Evolutionary conservation across 208 protist species (phyloP).

Genomic region (Novymonas esmeraldas): DNA sequence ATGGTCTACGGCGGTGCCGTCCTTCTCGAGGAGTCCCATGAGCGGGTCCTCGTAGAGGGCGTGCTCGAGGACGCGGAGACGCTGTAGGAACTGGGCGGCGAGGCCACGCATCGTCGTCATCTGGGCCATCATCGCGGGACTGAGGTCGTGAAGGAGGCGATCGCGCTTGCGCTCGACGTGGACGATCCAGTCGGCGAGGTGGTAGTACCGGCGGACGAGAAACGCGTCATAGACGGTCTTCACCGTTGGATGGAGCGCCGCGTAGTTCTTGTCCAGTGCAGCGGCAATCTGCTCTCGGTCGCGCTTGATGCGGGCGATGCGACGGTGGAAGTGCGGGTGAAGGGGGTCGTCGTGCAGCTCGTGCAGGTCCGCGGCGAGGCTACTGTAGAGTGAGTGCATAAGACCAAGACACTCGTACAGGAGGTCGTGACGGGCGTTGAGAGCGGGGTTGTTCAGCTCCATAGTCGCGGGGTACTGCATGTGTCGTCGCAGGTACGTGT

Average conservation of each 20-base stretch:
- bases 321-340: slow-evolving; percentile 76
- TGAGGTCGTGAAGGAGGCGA: slow-evolving; percentile 61
- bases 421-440: slow-evolving; percentile 58
- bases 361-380: slow-evolving; percentile 75
- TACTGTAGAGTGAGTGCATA: slow-evolving; percentile 80
- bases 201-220: slow-evolving; percentile 84
- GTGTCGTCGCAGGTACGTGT: slow-evolving; percentile 72
- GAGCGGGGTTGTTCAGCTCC: slow-evolving; percentile 65
- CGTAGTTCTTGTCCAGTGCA: slow-evolving; percentile 75
- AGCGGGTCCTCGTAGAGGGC: slow-evolving; percentile 63
- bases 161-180: slow-evolving; percentile 77
- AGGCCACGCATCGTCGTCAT: slow-evolving; percentile 46
- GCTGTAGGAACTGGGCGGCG: slow-evolving; percentile 52
- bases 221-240: slow-evolving; percentile 89
- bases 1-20: slow-evolving; percentile 32
- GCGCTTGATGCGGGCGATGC: slow-evolving; percentile 54
- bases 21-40: slow-evolving; percentile 47
- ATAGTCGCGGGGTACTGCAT: slow-evolving; percentile 87
- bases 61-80: slow-evolving; percentile 53
- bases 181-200: slow-evolving; percentile 76
- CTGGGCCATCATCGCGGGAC: slow-evolving; percentile 63
- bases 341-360: slow-evolving; percentile 81
- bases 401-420: slow-evolving; percentile 66
- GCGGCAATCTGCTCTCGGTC: slow-evolving; percentile 70
- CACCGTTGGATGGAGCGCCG: slow-evolving; percentile 75